A percentile compares a stretch with the other conserved stretches of the same genome.
phyloP scores from a whole-genome alignment of 2,329 filamentous ascomycete genomes.

The Tolypocladium tropicale region DNA sequence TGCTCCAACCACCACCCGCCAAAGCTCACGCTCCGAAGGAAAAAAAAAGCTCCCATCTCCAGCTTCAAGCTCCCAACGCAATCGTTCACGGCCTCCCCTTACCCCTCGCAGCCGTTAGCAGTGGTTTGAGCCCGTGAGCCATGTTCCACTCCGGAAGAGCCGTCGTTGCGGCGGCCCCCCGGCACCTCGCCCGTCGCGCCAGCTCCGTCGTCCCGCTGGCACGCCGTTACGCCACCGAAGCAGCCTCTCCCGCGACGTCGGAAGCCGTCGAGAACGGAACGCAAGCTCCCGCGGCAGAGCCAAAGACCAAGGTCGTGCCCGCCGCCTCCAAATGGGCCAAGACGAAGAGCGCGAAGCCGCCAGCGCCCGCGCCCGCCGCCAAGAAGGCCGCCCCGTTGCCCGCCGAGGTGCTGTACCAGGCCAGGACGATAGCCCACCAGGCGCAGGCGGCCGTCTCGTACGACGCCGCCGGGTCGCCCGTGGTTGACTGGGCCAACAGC shows the following conservation, averaged over 20 bases:
- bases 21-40: background rate
- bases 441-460: constrained; percentile 2
- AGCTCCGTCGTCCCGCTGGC: constrained; percentile 9
- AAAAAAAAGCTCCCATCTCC: background rate
- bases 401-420: constrained; percentile 5
- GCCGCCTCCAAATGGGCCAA: constrained; percentile 1
- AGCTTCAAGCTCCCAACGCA: background rate
- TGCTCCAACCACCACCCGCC: background rate
- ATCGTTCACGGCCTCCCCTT: background rate
- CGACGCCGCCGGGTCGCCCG: constrained; percentile 5
- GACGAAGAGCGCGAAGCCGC: background rate
- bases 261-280: background rate
- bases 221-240: constrained; percentile 14
- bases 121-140: background rate
- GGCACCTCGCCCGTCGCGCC: constrained; percentile 6
- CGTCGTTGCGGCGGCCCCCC: constrained; percentile 11
- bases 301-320: background rate
- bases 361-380: background rate
- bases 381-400: constrained; percentile 1
- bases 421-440: constrained; percentile 8
- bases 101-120: background rate
- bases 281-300: background rate
- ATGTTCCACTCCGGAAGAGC: constrained; percentile 18
- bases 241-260: constrained; percentile 2
- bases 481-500: constrained; percentile 70